These are phyloP conservation scores for Flaveria sonorensis DNA, from an alignment of 129 eudicot genomes.

Conservation along the genomic window DNA sequence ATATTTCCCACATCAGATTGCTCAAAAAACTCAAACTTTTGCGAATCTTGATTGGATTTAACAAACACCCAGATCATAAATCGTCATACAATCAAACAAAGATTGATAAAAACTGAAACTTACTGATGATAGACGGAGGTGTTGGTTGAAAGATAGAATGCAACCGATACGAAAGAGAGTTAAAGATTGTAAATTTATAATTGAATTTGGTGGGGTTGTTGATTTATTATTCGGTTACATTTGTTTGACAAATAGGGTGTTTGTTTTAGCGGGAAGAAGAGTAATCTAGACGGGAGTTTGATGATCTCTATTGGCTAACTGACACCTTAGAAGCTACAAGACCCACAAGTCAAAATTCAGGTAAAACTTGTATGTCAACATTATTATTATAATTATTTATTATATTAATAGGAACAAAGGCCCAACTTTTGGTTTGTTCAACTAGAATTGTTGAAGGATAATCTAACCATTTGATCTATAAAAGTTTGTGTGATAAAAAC, in stretches of 20 bases:
- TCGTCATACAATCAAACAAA: background rate
- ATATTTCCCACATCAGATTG: slow-evolving; percentile 1
- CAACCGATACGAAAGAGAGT: slow-evolving; percentile 17
- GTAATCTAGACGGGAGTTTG: background rate
- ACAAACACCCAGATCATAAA: slow-evolving; percentile 23
- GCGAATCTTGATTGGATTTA: slow-evolving; percentile 1
- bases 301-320: slow-evolving; percentile 6
- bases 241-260: background rate
- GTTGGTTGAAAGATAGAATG: slow-evolving; percentile 32
- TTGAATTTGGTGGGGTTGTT: slow-evolving; percentile 13
- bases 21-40: too few relatives aligned
- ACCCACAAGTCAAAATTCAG: slow-evolving; percentile 6
- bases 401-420: background rate
- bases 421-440: background rate
- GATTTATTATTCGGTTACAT: slow-evolving; percentile 1
- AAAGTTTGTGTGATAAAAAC: too few relatives aligned
- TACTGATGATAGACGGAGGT: slow-evolving; percentile 22
- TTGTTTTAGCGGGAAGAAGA: slow-evolving; percentile 39
- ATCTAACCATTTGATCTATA: too few relatives aligned
- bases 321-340: background rate
- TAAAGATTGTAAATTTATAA: slow-evolving; percentile 26
- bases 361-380: slow-evolving; percentile 37
- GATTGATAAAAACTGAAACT: slow-evolving; percentile 25
- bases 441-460: background rate
- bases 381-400: background rate